phyloP scores from a whole-genome alignment of 2,329 filamentous ascomycete genomes.

The Alternaria triticimaculans region DNA sequence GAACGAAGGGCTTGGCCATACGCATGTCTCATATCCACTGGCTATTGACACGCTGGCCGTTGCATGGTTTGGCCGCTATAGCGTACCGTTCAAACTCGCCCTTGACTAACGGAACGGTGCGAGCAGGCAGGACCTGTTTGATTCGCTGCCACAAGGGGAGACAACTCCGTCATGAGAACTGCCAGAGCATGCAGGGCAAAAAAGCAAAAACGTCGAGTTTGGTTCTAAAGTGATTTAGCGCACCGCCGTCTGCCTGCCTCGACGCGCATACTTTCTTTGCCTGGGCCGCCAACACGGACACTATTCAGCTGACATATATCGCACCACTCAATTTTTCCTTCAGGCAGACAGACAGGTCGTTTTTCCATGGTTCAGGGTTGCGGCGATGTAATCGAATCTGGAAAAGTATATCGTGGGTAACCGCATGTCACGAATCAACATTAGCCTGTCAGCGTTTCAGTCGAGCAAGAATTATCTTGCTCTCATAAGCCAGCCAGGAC shows the following conservation, averaged over 20 bases:
- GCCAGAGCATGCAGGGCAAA: slow-evolving; percentile 5
- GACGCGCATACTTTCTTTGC: neutral
- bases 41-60: neutral
- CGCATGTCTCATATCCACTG: neutral
- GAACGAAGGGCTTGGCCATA: neutral
- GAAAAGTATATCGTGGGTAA: neutral
- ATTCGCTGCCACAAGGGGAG: slow-evolving; percentile 1
- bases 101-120: slow-evolving; percentile 10
- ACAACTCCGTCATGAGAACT: slow-evolving; percentile 2
- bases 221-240: neutral
- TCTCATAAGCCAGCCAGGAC: neutral
- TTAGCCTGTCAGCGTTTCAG: neutral
- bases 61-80: slow-evolving; percentile 1
- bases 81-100: neutral
- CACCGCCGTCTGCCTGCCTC: neutral
- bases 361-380: slow-evolving; percentile 2
- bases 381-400: neutral
- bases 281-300: neutral
- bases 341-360: neutral
- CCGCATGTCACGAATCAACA: neutral
- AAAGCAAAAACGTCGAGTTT: neutral
- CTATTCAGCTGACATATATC: neutral
- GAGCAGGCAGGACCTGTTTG: neutral
- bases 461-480: neutral
- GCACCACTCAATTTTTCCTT: neutral